Conservation (phyloP, 169 alveolate genomes). For the Theileria parva region DNA sequence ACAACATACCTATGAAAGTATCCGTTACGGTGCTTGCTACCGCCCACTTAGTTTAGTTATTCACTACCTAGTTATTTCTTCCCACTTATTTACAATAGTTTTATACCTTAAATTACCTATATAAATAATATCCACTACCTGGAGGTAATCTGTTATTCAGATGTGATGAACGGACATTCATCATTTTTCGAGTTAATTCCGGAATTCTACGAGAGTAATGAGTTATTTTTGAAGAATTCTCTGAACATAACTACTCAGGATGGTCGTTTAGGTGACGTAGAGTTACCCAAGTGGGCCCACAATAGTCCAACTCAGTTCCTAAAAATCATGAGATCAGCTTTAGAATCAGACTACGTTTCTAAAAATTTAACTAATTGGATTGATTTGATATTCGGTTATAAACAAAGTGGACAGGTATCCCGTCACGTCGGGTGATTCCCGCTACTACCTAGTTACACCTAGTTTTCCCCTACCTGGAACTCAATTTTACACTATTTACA, state of each 20-base stretch:
- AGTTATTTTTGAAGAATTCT: conserved; percentile 84
- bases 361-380: conserved; percentile 92
- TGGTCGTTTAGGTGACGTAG: conserved; percentile 82
- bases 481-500: not conserved
- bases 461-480: too few relatives aligned
- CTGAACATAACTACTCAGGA: conserved; percentile 74
- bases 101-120: too few relatives aligned
- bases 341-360: conserved; percentile 93
- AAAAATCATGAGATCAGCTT: conserved; percentile 84
- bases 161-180: conserved; percentile 77
- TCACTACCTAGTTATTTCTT: not conserved
- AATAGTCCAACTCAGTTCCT: conserved; percentile 75
- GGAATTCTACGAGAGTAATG: conserved; percentile 87
- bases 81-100: conserved; percentile 32
- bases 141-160: conserved; percentile 52
- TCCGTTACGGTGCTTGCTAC: conserved; percentile 12
- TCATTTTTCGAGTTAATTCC: conserved; percentile 91
- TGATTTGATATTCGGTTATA: conserved; percentile 95
- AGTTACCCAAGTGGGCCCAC: conserved; percentile 86
- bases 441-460: too few relatives aligned
- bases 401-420: conserved; percentile 70
- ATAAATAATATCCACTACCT: not conserved
- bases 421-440: not conserved
- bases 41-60: too few relatives aligned
- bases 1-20: conserved; percentile 72